Percentiles rank a stretch among this genome's conserved stretches.
phyloP scores from a whole-genome alignment of 345 rosid genomes.

The Conringia planisiliqua region DNA sequence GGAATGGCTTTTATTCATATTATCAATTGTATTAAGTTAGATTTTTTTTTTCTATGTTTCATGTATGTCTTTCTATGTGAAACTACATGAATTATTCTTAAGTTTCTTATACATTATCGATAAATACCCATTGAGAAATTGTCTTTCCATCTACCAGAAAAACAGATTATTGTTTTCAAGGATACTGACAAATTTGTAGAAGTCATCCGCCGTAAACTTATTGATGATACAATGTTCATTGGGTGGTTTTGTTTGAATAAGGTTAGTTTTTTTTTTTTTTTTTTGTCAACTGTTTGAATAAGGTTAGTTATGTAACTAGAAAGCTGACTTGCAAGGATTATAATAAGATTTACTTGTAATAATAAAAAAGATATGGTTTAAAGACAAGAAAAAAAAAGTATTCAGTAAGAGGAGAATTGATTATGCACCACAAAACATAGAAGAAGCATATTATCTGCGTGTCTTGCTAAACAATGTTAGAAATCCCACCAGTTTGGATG shows the following conservation, averaged over 20 bases:
- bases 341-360: background rate
- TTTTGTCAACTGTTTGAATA: too few species aligned
- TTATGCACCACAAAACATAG: background rate
- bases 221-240: background rate
- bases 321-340: background rate
- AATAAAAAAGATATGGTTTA: background rate
- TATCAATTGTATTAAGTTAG: too few species aligned
- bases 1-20: too few species aligned
- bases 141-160: background rate
- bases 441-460: background rate
- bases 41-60: background rate
- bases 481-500: background rate
- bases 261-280: too few species aligned
- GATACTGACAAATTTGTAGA: background rate
- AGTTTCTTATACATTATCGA: background rate
- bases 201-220: background rate
- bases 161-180: background rate
- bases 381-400: background rate
- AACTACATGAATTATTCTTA: background rate
- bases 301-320: background rate
- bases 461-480: background rate
- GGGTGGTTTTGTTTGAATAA: background rate
- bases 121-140: background rate
- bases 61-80: background rate
- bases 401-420: background rate